Evolutionary conservation across 148 eudicot genomes (phyloP).

Genomic region (Chenopodium formosanum): DNA sequence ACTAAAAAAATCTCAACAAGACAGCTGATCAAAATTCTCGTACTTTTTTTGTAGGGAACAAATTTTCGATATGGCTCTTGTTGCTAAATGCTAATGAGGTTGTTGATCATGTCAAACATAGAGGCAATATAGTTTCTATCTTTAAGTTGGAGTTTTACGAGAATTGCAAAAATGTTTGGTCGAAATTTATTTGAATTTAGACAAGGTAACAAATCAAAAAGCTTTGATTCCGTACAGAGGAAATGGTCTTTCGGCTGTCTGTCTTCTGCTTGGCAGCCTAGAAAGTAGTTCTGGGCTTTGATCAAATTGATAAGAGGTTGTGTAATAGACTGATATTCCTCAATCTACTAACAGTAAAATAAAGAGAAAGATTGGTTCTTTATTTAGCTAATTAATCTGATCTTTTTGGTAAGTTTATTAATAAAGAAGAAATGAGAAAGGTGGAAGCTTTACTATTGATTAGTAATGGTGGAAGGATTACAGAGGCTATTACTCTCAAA

Average conservation of each 20-base stretch:
- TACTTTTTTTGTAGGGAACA: not conserved
- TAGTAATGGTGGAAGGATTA: too few species aligned
- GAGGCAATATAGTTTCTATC: not conserved
- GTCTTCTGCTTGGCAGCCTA: not conserved
- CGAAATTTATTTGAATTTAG: not conserved
- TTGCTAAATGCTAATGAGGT: not conserved
- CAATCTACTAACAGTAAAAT: too few species aligned
- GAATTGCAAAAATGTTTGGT: not conserved
- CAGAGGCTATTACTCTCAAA: too few species aligned
- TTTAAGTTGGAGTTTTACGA: not conserved
- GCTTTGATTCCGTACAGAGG: not conserved
- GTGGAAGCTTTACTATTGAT: too few species aligned
- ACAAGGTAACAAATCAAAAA: too few species aligned
- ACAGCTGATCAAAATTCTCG: not conserved
- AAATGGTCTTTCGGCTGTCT: not conserved
- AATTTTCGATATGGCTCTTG: not conserved
- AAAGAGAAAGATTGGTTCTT: too few species aligned
- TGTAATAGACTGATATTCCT: too few species aligned
- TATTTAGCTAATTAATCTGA: too few species aligned
- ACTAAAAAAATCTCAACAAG: not conserved
- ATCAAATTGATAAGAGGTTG: not conserved
- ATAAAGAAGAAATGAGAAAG: too few species aligned
- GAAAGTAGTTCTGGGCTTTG: not conserved
- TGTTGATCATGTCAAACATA: not conserved
- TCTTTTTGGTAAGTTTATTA: too few species aligned